Evolutionary conservation across 345 rosid species (phyloP).

Genomic region (Eucalyptus sp.): DNA sequence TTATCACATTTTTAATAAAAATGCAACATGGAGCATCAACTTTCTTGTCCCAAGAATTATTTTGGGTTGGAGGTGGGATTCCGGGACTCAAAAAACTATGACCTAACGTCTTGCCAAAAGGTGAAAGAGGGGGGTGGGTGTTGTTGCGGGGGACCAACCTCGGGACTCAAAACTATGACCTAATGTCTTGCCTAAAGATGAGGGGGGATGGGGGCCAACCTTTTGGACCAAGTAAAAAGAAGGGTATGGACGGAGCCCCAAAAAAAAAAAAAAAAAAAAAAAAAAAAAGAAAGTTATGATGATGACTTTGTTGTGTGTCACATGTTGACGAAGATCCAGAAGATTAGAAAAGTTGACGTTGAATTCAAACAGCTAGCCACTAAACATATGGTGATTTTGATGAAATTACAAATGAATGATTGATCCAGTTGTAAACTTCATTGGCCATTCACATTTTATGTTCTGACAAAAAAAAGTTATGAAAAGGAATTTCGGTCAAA

Average conservation of each 20-base stretch:
- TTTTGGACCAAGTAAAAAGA: background rate
- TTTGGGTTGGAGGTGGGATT: background rate
- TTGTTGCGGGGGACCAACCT: no score
- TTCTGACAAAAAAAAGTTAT: background rate
- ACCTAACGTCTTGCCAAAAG: background rate
- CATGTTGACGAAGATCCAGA: background rate
- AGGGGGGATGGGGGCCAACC: background rate
- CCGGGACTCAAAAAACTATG: background rate
- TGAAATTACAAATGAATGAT: background rate
- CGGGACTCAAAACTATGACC: background rate
- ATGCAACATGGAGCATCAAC: background rate
- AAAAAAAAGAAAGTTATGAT: background rate
- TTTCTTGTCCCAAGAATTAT: background rate
- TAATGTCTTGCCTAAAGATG: background rate
- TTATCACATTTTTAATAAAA: background rate
- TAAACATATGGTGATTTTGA: background rate
- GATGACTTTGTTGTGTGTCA: background rate
- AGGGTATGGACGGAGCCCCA: background rate
- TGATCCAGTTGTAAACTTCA: background rate
- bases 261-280: no score
- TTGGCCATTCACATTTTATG: no score
- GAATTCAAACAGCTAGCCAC: background rate
- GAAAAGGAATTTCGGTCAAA: background rate
- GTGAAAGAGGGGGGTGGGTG: fast-evolving
- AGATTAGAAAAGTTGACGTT: background rate